Evolutionary conservation across 2,329 filamentous ascomycete species (phyloP).

Genomic region (Exophiala sp.): DNA sequence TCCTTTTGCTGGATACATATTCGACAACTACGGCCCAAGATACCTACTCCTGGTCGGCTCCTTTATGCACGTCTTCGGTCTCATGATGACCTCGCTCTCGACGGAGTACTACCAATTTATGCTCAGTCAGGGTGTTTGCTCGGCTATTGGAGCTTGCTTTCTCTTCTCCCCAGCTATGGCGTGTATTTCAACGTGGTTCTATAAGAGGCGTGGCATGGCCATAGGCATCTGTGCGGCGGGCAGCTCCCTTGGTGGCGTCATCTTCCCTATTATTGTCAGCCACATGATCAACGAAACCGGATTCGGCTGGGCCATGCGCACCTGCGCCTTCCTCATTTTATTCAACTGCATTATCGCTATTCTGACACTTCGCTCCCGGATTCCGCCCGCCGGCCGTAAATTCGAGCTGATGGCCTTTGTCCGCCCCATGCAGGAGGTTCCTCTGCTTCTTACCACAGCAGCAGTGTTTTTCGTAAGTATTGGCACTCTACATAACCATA

Average conservation of each 20-base stretch:
- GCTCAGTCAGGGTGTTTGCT: slow-evolving; percentile 54
- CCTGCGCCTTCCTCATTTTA: slow-evolving; percentile 59
- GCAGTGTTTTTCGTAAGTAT: slow-evolving; percentile 24
- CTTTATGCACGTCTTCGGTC: slow-evolving; percentile 54
- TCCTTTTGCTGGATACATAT: slow-evolving; percentile 61
- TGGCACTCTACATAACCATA: too few species aligned
- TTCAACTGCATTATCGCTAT: slow-evolving; percentile 53
- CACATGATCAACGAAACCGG: slow-evolving; percentile 53
- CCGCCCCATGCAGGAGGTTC: slow-evolving; percentile 29
- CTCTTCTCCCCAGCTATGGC: slow-evolving; percentile 46
- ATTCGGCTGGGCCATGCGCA: slow-evolving; percentile 58
- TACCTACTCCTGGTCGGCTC: slow-evolving; percentile 51
- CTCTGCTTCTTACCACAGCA: slow-evolving; percentile 26
- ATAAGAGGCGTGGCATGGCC: slow-evolving; percentile 50
- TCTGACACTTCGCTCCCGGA: slow-evolving; percentile 51
- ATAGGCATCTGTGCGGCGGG: slow-evolving; percentile 55
- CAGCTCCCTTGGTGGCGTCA: slow-evolving; percentile 56
- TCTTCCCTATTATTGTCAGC: slow-evolving; percentile 61
- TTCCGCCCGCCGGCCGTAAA: slow-evolving; percentile 39
- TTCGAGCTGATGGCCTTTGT: slow-evolving; percentile 34
- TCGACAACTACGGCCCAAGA: slow-evolving; percentile 61
- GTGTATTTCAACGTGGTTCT: slow-evolving; percentile 52
- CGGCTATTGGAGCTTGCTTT: slow-evolving; percentile 48
- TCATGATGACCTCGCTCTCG: slow-evolving; percentile 57
- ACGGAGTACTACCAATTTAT: slow-evolving; percentile 57